phyloP scores from a whole-genome alignment of 1,284 basidiomycete species.

The Athelia psychrophila region DNA sequence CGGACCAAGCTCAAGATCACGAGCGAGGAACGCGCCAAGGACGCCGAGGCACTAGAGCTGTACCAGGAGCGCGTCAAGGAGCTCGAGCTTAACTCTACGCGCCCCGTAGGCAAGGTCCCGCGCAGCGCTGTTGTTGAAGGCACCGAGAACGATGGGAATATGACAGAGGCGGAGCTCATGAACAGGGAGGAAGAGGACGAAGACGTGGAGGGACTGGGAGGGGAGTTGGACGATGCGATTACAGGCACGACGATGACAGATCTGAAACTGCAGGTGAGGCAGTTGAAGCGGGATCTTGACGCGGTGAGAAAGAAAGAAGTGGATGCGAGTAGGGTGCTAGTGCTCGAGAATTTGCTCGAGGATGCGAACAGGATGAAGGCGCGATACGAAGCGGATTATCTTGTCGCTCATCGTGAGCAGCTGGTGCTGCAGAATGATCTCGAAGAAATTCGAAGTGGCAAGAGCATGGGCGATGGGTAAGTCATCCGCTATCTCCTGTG shows the following conservation, averaged over 20 bases:
- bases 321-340: constrained; percentile 72
- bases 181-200: constrained; percentile 37
- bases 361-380: constrained; percentile 90
- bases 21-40: constrained; percentile 70
- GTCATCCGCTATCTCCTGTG: constrained; percentile 17
- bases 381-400: constrained; percentile 87
- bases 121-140: constrained; percentile 13
- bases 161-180: constrained; percentile 41
- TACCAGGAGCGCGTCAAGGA: constrained; percentile 93
- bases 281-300: constrained; percentile 81
- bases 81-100: constrained; percentile 69
- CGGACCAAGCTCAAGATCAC: constrained; percentile 68
- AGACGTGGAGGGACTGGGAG: constrained; percentile 62
- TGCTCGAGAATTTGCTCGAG: constrained; percentile 87
- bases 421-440: constrained; percentile 79
- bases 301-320: constrained; percentile 71
- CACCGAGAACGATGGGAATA: constrained; percentile 23
- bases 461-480: constrained; percentile 79
- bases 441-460: constrained; percentile 87
- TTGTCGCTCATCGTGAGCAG: constrained; percentile 82
- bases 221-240: constrained; percentile 85
- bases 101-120: constrained; percentile 27
- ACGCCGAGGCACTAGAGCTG: constrained; percentile 83
- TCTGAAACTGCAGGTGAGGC: constrained; percentile 82
- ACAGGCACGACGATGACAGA: constrained; percentile 88